A percentile compares a stretch with the other conserved stretches of the same genome.
phyloP scores from a whole-genome alignment of 257 asterid species.

The Solanum lignicaule region DNA sequence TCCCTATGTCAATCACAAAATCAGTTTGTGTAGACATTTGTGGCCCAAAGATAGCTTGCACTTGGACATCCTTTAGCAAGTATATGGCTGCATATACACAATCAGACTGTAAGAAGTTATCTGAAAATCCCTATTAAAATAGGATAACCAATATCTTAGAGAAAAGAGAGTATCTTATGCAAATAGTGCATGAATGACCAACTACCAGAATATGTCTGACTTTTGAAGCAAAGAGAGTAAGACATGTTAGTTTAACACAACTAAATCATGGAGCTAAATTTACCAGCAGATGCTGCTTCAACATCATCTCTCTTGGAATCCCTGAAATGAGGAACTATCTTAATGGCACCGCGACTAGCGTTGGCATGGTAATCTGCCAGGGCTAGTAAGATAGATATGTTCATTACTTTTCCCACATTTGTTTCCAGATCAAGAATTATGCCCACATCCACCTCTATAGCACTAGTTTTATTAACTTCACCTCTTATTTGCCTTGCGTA shows the following conservation, averaged over 20 bases:
- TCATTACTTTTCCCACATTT: conserved; percentile 12
- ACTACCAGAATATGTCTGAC: neutral
- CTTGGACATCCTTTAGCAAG: conserved; percentile 31
- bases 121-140: neutral
- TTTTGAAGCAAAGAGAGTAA: neutral
- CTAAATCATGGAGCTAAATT: neutral
- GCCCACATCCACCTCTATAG: conserved; percentile 25
- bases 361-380: conserved; percentile 22
- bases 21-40: conserved; percentile 28
- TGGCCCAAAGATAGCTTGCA: conserved; percentile 43
- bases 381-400: conserved; percentile 27
- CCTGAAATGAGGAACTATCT: conserved; percentile 24
- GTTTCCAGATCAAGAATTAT: conserved; percentile 25
- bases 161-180: neutral
- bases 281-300: conserved; percentile 32
- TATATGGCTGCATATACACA: conserved; percentile 31
- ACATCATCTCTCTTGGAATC: conserved; percentile 19
- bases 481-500: neutral
- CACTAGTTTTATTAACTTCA: neutral
- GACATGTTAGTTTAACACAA: neutral
- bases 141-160: neutral
- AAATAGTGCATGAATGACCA: neutral
- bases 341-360: neutral
- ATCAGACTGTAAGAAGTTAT: neutral
- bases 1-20: conserved; percentile 34